Conservation (phyloP, 257 asterid species). For the Solanum dulcamara region DNA sequence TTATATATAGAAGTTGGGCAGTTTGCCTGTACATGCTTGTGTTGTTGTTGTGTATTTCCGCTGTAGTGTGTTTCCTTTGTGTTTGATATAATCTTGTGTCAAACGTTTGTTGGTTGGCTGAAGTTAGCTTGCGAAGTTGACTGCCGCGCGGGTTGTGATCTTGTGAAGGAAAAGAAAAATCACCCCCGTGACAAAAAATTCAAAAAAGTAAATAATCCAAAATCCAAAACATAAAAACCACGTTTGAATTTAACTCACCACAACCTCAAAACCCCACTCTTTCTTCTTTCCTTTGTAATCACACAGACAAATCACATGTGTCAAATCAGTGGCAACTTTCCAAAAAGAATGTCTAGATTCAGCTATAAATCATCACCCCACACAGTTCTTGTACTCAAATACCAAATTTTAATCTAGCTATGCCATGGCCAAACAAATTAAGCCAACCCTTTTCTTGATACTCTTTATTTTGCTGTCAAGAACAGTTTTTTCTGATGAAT, state of each 20-base stretch:
- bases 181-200: too few relatives aligned
- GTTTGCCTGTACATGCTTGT: too few relatives aligned
- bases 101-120: too few relatives aligned
- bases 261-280: not conserved
- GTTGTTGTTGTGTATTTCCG: too few relatives aligned
- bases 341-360: not conserved
- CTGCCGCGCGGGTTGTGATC: too few relatives aligned
- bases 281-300: not conserved
- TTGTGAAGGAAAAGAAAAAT: too few relatives aligned
- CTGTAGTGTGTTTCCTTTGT: too few relatives aligned
- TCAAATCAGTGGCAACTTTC: not conserved
- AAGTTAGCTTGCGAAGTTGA: too few relatives aligned
- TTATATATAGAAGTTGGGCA: too few relatives aligned
- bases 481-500: slow-evolving; percentile 24
- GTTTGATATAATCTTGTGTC: too few relatives aligned
- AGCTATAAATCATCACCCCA: not conserved
- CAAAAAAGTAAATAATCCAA: not conserved
- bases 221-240: not conserved
- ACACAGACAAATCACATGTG: not conserved
- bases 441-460: slow-evolving; percentile 2
- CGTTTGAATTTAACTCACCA: not conserved
- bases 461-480: slow-evolving; percentile 15
- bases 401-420: not conserved
- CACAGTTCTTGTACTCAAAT: not conserved
- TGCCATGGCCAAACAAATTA: slow-evolving; percentile 30